A percentile compares a stretch with the other conserved stretches of the same genome.
phyloP scores from a whole-genome alignment of 2,329 filamentous ascomycete genomes.

The Epichloe festucae region DNA sequence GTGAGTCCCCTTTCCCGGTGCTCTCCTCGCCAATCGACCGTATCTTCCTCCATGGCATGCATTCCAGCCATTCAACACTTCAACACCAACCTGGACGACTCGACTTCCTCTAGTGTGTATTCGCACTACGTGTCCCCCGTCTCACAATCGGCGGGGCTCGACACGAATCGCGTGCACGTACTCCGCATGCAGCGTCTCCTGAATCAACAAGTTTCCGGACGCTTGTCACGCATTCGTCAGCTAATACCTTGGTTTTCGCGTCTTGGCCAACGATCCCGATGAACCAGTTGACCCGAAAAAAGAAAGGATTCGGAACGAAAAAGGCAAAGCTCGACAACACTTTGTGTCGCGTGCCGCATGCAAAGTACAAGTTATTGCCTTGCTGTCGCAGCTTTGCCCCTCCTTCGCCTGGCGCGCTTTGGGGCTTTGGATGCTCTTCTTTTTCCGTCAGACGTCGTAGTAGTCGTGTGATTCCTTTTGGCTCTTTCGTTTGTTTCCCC shows the following conservation, averaged over 20 bases:
- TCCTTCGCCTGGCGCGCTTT: background rate
- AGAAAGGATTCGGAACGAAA: background rate
- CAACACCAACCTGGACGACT: no score
- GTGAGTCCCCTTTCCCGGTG: background rate
- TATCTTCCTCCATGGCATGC: no score
- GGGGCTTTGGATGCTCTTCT: background rate
- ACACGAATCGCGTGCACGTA: no score
- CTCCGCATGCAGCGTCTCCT: background rate
- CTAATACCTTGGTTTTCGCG: background rate
- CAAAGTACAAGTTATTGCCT: no score
- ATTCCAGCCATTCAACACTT: no score
- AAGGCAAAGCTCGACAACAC: background rate
- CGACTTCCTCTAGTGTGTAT: no score
- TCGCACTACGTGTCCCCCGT: no score
- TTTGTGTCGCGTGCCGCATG: no score
- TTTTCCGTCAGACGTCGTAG: background rate
- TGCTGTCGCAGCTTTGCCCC: background rate
- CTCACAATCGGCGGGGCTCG: no score
- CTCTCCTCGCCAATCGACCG: no score
- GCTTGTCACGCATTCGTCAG: background rate
- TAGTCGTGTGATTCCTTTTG: background rate
- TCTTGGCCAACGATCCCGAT: background rate
- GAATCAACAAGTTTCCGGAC: background rate
- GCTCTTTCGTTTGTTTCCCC: background rate
- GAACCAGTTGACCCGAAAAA: background rate